phyloP scores from a whole-genome alignment of 768 basidiomycete genomes.

The Phylloporus sp. region DNA sequence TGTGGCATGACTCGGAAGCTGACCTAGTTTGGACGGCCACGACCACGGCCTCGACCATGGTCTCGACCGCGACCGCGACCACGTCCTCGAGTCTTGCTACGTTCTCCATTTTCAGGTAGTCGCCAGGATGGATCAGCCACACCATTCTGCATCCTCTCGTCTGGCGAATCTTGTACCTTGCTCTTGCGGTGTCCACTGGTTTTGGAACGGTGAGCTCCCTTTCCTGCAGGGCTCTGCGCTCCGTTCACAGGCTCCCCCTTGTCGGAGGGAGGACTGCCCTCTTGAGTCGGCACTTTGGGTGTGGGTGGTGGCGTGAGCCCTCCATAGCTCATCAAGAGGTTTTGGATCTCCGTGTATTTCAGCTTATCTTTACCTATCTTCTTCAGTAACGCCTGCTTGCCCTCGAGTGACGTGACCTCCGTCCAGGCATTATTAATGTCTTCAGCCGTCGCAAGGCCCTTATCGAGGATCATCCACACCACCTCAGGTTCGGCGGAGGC shows the following conservation, averaged over 20 bases:
- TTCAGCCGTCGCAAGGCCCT: slow-evolving; percentile 43
- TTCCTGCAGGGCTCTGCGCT: slow-evolving; percentile 1
- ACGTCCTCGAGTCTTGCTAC: slow-evolving; percentile 37
- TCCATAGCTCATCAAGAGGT: slow-evolving; percentile 50
- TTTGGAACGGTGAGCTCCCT: slow-evolving; percentile 10
- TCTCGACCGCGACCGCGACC: slow-evolving; percentile 40
- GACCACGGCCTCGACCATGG: slow-evolving; percentile 36
- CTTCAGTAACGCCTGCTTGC: slow-evolving; percentile 23
- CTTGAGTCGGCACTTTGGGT: slow-evolving; percentile 14
- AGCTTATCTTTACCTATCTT: slow-evolving; percentile 26
- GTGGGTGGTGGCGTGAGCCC: slow-evolving; percentile 47
- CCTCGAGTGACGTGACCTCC: slow-evolving; percentile 39
- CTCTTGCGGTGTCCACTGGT: background rate
- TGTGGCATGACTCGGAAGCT: background rate
- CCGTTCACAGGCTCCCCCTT: slow-evolving; percentile 11
- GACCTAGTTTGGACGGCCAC: slow-evolving; percentile 32
- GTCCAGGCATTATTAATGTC: slow-evolving; percentile 54
- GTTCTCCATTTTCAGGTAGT: slow-evolving; percentile 23
- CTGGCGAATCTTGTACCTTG: background rate
- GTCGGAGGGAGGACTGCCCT: slow-evolving; percentile 11
- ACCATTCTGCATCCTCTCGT: slow-evolving; percentile 10
- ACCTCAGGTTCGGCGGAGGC: slow-evolving; percentile 60
- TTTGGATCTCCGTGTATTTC: slow-evolving; percentile 48
- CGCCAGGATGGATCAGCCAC: slow-evolving; percentile 6
- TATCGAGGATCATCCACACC: slow-evolving; percentile 62